Base-by-base conservation (phyloP, 1,139 yeast species). In the Ogataea hybrid region DNA sequence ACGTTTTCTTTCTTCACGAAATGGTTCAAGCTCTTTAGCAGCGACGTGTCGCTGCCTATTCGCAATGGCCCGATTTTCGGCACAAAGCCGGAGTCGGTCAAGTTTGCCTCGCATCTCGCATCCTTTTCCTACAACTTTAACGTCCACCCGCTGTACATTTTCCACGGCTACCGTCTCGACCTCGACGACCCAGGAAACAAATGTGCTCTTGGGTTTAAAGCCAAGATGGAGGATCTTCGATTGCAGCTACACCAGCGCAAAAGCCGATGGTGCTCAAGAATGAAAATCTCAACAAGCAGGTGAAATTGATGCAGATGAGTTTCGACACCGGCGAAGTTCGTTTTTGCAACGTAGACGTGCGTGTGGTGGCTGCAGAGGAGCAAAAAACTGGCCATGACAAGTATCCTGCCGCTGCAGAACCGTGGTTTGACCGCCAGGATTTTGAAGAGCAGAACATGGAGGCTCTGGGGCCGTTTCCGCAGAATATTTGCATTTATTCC, bases 11-110 rank as follows among this genome's bases (percentile, higher is more conserved):
- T 81, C 52, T 90, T 90, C 65, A 76, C 77, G 53, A 64, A 68
- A 29, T 90, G 97, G 97, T 89, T 96, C 92, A 68, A 72, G 34
- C 70, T 84, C 42, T 79, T 92, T 56, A 79, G 84, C 18, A 79
- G 82, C 34, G 75, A 76, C 17, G 67, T 83, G 32, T 77, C 94
- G 8, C 67, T 87, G 28, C 96, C 97, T 0, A 74, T 87, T 2
- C 71, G 89, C 43, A 75, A 76, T 38, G 97, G 97, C 0, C 63
- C 67, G 9, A 60, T 90, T 8, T 90, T 86, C 57, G 47, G 47
- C 1, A 50, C 49, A 3, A 39, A 37, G 11, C 43, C 46, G 15
- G 41, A 50, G n/a, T 54, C 63, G 3, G 55, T 55, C 18, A 87
- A 86, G 57, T 81, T 90, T 63, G 86, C 95, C 2, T 70, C 80